phyloP scores from a whole-genome alignment of 2,329 filamentous ascomycete species.

The Alternaria alternata region DNA sequence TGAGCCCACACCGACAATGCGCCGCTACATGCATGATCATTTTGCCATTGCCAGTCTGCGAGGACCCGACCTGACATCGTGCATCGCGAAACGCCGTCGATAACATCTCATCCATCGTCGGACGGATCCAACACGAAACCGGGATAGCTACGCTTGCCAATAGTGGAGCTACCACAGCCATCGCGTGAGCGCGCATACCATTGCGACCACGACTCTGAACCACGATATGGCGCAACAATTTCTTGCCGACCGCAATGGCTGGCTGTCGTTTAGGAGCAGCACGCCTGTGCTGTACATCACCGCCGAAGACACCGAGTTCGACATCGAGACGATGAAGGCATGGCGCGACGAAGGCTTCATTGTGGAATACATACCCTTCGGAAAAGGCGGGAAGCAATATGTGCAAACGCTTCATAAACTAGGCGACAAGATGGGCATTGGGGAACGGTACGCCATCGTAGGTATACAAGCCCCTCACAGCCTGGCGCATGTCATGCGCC shows the following conservation, averaged over 20 bases:
- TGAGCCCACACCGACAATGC: conserved; percentile 11
- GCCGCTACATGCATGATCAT: not conserved
- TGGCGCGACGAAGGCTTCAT: conserved; percentile 70
- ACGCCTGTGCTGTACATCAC: conserved; percentile 59
- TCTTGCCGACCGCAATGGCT: conserved; percentile 49
- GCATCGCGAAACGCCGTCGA: not conserved
- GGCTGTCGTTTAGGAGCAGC: conserved; percentile 52
- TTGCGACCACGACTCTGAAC: conserved; percentile 5
- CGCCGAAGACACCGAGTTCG: conserved; percentile 64
- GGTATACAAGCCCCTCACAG: conserved; percentile 54
- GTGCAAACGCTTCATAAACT: conserved; percentile 59
- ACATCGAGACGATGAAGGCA: conserved; percentile 60
- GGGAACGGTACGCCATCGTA: conserved; percentile 69
- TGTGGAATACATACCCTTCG: conserved; percentile 63
- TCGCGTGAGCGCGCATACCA: conserved; percentile 7
- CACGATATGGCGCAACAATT: conserved; percentile 46
- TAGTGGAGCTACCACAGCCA: conserved; percentile 15
- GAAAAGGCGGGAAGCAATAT: conserved; percentile 59
- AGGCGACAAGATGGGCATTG: conserved; percentile 63
- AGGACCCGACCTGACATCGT: not conserved
- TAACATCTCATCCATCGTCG: conserved; percentile 1
- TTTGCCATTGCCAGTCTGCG: not conserved
- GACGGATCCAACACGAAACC: conserved; percentile 6
- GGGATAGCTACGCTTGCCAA: conserved; percentile 10
- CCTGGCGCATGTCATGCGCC: conserved; percentile 4